These are phyloP conservation scores for Phytophthora sojae DNA, from an alignment of 352 stramenopile species.

Conservation along the genomic window DNA sequence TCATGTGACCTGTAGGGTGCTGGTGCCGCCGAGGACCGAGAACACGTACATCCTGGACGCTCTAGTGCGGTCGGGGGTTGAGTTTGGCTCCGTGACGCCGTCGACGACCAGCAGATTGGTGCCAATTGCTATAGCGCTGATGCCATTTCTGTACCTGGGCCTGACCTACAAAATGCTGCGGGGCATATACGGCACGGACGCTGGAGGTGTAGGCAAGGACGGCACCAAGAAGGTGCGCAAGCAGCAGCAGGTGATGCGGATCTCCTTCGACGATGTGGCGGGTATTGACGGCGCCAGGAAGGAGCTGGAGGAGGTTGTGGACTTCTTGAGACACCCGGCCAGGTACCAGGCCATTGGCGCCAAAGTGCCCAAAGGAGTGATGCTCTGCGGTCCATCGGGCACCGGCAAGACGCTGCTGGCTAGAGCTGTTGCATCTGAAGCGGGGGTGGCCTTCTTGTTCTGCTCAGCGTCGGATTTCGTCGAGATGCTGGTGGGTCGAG, in stretches of 20 bases:
- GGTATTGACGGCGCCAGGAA: constrained; percentile 95
- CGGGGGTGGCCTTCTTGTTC: constrained; percentile 95
- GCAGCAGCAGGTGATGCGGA: constrained; percentile 46
- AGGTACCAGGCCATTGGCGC: constrained; percentile 94
- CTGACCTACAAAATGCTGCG: constrained; percentile 88
- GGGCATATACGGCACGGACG: constrained; percentile 62
- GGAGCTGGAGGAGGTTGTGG: constrained; percentile 95
- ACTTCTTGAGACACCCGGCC: constrained; percentile 93
- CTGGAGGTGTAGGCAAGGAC: constrained; percentile 72
- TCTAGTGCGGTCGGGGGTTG: constrained; percentile 65
- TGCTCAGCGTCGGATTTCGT: constrained; percentile 98
- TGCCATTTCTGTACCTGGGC: constrained; percentile 86
- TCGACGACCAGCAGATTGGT: constrained; percentile 54
- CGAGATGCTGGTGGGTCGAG: constrained; percentile 96
- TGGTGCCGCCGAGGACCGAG: constrained; percentile 76
- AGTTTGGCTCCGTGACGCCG: constrained; percentile 71
- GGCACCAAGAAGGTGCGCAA: constrained; percentile 59
- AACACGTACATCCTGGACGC: constrained; percentile 76
- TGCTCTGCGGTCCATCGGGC: constrained; percentile 94
- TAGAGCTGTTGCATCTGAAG: constrained; percentile 92
- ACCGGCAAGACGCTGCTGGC: constrained; percentile 96
- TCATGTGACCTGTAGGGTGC: constrained; percentile 49
- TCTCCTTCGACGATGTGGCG: constrained; percentile 94
- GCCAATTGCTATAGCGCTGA: constrained; percentile 67
- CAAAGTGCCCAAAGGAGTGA: constrained; percentile 92